Conservation (phyloP, 2,329 filamentous ascomycete genomes). For the Phaeosphaeria sp. region DNA sequence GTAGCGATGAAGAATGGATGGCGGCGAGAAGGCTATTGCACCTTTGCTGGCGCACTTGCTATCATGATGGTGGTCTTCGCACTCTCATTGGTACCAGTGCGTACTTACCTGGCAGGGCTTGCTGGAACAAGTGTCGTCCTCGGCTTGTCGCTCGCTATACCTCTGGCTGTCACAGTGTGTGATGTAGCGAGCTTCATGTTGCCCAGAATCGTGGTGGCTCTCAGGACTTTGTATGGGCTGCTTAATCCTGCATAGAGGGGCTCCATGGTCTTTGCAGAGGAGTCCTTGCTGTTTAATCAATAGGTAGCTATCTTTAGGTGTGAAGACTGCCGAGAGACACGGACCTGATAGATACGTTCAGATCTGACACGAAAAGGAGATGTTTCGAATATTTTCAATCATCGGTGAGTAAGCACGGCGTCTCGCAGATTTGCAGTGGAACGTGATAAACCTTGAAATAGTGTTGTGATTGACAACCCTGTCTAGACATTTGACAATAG, state of each 20-base stretch:
- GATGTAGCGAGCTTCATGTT: neutral
- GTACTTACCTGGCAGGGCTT: neutral
- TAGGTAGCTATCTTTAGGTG: no score
- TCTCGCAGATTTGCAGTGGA: neutral
- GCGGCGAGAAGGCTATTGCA: neutral
- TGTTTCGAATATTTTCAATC: no score
- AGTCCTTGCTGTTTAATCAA: no score
- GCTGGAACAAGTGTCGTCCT: neutral
- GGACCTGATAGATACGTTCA: no score
- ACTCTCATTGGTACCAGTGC: neutral
- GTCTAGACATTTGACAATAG: neutral
- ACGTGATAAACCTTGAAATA: neutral
- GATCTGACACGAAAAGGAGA: no score
- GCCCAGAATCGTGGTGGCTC: no score
- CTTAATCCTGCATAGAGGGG: no score
- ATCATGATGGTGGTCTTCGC: neutral
- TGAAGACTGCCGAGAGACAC: no score
- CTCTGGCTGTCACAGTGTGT: neutral
- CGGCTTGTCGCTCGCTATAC: neutral
- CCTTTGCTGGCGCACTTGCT: neutral
- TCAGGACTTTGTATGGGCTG: no score
- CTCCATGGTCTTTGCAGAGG: no score
- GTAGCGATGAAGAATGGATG: neutral
- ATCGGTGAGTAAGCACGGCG: no score
- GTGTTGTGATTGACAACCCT: neutral